phyloP scores from a whole-genome alignment of 257 asterid genomes.

The Euphrasia confusa region DNA sequence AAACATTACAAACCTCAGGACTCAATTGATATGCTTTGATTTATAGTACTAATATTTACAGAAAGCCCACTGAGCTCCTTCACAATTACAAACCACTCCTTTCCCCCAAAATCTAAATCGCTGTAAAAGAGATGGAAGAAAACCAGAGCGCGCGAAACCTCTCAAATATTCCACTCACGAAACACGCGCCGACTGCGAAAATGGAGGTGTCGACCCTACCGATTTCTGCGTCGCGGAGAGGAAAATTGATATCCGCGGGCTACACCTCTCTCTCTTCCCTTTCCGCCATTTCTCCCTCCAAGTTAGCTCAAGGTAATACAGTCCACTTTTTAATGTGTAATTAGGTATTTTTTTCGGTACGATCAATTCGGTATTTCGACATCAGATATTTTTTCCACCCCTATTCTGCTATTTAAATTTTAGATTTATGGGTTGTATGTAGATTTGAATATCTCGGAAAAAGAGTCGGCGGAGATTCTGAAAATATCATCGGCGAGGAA shows the following conservation, averaged over 20 bases:
- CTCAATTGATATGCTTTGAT: neutral
- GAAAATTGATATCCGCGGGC: slow-evolving; percentile 72
- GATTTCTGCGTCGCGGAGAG: slow-evolving; percentile 71
- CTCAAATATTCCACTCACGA: slow-evolving; percentile 1
- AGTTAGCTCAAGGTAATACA: slow-evolving; percentile 49
- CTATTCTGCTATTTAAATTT: too few species aligned
- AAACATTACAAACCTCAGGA: neutral
- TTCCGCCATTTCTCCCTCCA: slow-evolving; percentile 41
- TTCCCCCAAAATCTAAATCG: neutral
- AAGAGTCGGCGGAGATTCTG: slow-evolving; percentile 55
- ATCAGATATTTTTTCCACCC: too few species aligned
- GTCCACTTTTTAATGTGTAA: too few species aligned
- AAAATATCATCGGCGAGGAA: slow-evolving; percentile 52
- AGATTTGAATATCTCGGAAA: slow-evolving; percentile 72
- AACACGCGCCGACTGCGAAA: slow-evolving; percentile 24
- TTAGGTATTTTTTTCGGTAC: too few species aligned
- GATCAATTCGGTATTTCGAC: too few species aligned
- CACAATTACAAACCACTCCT: neutral
- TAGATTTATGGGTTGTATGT: neutral
- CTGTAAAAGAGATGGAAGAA: neutral
- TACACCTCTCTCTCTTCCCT: slow-evolving; percentile 61
- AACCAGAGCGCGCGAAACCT: slow-evolving; percentile 29
- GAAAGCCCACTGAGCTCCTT: neutral
- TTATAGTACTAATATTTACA: neutral
- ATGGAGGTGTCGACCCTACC: slow-evolving; percentile 73